Percentiles rank a stretch among this genome's conserved stretches.
These are phyloP conservation scores for Naegleria gruberi DNA, from an alignment of 208 protist genomes.

Conservation along the genomic window DNA sequence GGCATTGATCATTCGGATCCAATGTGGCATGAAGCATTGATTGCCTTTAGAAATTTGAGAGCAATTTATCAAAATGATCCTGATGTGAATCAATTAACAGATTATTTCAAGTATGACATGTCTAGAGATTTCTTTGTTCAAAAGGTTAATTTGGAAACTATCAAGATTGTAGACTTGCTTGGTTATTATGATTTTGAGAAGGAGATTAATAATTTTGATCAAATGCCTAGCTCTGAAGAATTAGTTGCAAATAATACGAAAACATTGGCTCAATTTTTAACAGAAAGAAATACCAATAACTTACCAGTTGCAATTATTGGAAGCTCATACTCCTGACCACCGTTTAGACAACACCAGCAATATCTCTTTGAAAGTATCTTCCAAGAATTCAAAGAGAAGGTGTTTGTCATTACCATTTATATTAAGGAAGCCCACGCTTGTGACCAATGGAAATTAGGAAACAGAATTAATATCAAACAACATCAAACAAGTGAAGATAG, in stretches of 20 bases:
- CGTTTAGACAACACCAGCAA: background rate
- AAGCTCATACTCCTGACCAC: background rate
- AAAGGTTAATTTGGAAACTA: background rate
- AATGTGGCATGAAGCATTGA: background rate
- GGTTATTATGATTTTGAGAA: background rate
- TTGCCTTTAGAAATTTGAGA: background rate
- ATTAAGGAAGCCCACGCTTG: background rate
- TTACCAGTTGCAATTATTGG: background rate
- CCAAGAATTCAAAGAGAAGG: background rate
- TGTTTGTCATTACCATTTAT: background rate
- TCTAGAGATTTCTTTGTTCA: background rate
- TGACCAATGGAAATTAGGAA: conserved; percentile 1
- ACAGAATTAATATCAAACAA: background rate
- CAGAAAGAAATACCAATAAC: background rate
- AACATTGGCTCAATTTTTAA: background rate
- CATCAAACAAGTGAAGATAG: background rate
- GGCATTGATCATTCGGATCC: background rate
- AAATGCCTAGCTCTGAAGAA: background rate
- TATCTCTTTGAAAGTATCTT: background rate
- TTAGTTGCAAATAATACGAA: background rate
- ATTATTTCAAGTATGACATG: background rate
- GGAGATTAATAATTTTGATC: background rate
- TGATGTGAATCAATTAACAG: background rate
- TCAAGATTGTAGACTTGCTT: background rate
- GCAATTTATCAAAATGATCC: background rate